phyloP scores from a whole-genome alignment of 768 basidiomycete genomes.

The Wakefieldia striispora region DNA sequence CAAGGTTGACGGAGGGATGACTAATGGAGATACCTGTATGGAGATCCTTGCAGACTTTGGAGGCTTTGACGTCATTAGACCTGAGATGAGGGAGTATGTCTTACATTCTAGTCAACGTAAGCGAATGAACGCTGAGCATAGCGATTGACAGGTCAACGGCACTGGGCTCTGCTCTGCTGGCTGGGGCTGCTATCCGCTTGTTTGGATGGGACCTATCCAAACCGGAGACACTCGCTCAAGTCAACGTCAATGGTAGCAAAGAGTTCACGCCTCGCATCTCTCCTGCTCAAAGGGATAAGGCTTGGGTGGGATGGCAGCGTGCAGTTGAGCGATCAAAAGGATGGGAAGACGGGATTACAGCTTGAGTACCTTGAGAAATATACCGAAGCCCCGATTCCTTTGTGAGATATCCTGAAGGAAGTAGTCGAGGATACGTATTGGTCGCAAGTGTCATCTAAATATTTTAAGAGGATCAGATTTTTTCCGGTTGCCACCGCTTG shows the following conservation, averaged over 20 bases:
- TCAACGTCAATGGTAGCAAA: constrained; percentile 81
- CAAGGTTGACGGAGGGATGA: constrained; percentile 99
- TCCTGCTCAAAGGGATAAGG: constrained; percentile 55
- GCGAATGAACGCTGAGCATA: neutral
- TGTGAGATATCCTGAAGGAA: neutral
- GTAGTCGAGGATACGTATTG: neutral
- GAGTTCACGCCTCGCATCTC: constrained; percentile 61
- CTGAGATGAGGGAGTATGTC: constrained; percentile 91
- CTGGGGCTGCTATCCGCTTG: constrained; percentile 81
- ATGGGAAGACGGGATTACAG: constrained; percentile 66
- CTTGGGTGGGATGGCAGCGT: constrained; percentile 81
- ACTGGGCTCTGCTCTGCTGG: constrained; percentile 90
- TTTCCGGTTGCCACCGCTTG: constrained; percentile 48
- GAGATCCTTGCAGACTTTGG: constrained; percentile 83
- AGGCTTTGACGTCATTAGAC: constrained; percentile 88
- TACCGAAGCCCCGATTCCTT: neutral
- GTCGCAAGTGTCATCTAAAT: constrained; percentile 41
- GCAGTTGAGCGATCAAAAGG: constrained; percentile 81
- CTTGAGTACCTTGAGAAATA: constrained; percentile 11
- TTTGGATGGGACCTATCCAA: constrained; percentile 90
- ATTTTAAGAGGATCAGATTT: constrained; percentile 83
- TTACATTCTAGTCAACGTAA: neutral
- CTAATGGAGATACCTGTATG: constrained; percentile 90
- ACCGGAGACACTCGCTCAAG: constrained; percentile 79
- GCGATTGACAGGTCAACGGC: constrained; percentile 75